Conservation (phyloP, 441 rosid genomes). For the Corymbia citriodora region DNA sequence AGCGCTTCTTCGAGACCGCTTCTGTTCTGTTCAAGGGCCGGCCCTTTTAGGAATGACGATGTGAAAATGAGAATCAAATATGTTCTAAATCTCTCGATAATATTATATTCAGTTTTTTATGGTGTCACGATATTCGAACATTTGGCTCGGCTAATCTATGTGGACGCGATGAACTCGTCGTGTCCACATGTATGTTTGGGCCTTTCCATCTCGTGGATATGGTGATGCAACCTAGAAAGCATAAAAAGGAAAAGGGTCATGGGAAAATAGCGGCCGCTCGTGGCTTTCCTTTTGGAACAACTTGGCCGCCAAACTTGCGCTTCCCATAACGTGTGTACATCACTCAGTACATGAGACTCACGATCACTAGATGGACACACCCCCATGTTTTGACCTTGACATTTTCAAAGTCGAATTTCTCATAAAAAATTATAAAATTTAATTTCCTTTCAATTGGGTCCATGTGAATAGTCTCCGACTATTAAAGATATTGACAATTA, state of each 20-base stretch:
- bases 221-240: background rate
- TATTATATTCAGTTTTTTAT: too few relatives aligned
- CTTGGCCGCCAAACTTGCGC: background rate
- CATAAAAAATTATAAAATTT: background rate
- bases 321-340: background rate
- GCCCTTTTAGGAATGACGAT: fast-evolving
- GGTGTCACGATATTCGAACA: background rate
- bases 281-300: background rate
- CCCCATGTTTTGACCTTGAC: too few relatives aligned
- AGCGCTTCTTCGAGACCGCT: background rate
- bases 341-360: background rate
- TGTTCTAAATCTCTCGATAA: background rate
- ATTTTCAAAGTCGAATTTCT: too few relatives aligned
- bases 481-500: background rate
- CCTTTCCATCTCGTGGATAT: background rate
- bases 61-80: background rate
- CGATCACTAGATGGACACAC: background rate
- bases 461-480: background rate
- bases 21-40: background rate
- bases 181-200: background rate
- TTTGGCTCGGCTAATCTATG: background rate
- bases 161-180: background rate
- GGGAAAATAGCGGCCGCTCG: background rate
- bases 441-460: background rate
- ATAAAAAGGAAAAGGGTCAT: background rate